Conservation (phyloP, 2,329 filamentous ascomycete genomes). For the Aspergillus carbonarius region DNA sequence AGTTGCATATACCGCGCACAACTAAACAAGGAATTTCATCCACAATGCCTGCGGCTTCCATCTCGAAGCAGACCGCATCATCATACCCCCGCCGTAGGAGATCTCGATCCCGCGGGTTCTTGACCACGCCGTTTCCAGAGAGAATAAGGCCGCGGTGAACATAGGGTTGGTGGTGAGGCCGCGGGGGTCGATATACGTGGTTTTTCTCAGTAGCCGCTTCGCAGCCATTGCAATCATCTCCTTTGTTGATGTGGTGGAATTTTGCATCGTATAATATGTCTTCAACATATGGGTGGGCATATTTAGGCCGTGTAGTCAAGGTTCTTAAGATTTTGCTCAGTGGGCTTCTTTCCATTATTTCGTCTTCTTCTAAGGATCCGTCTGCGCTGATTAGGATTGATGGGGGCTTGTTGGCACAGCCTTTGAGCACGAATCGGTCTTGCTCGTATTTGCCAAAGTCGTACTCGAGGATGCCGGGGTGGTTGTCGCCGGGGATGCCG, state of each 20-base stretch:
- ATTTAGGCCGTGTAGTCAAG: neutral
- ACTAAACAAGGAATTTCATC: conserved; percentile 18
- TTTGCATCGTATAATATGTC: conserved; percentile 1
- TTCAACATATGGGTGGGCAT: neutral
- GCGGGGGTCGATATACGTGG: neutral
- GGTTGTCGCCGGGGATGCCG: conserved; percentile 8
- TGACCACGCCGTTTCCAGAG: conserved; percentile 1
- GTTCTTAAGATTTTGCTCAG: neutral
- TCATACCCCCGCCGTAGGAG: conserved; percentile 2
- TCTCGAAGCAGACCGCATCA: conserved; percentile 15
- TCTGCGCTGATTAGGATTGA: conserved; percentile 6
- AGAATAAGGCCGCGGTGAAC: conserved; percentile 8
- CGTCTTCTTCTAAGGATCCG: conserved; percentile 5
- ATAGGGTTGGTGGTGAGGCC: neutral
- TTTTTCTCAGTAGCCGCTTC: neutral
- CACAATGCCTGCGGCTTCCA: conserved; percentile 17
- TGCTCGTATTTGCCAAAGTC: conserved; percentile 9
- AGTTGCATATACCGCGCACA: conserved; percentile 19
- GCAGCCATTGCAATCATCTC: neutral
- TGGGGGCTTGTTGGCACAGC: neutral
- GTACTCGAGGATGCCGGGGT: conserved; percentile 9
- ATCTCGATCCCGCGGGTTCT: neutral
- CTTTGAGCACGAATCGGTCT: neutral
- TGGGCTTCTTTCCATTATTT: conserved; percentile 1
- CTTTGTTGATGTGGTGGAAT: conserved; percentile 2